Conservation (phyloP, 2,329 filamentous ascomycete species). For the Tympanopsis confertula region DNA sequence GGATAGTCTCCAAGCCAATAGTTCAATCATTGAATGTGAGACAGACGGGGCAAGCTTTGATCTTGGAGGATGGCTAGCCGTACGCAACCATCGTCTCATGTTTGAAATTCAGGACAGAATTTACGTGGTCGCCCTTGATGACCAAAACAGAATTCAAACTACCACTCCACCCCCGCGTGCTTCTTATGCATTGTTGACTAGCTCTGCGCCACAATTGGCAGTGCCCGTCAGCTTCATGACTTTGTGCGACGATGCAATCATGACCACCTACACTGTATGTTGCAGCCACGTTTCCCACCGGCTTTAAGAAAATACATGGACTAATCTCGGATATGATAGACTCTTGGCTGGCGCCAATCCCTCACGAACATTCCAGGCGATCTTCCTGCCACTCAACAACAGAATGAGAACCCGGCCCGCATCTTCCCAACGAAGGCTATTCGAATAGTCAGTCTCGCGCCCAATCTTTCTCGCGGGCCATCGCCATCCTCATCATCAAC, state of each 20-base stretch:
- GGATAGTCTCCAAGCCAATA: conserved; percentile 11
- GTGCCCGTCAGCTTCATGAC: conserved; percentile 33
- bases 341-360: not conserved
- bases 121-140: conserved; percentile 26
- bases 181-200: conserved; percentile 16
- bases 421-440: conserved; percentile 25
- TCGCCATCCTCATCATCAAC: not conserved
- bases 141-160: conserved; percentile 14
- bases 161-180: conserved; percentile 5
- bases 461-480: conserved; percentile 6
- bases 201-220: conserved; percentile 20
- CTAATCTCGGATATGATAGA: not conserved
- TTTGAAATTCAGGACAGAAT: conserved; percentile 28
- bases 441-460: conserved; percentile 23
- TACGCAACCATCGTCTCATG: conserved; percentile 25
- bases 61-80: conserved; percentile 30
- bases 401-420: conserved; percentile 12
- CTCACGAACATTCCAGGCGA: not conserved
- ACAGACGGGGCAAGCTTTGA: conserved; percentile 26
- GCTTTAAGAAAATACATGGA: not conserved
- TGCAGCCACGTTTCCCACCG: not conserved
- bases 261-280: conserved; percentile 27
- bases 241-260: conserved; percentile 31
- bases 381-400: conserved; percentile 4
- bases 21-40: conserved; percentile 26